Evolutionary conservation across 306 rosid genomes (phyloP), one percentile per base, ranked within the genome.

Genomic region (Casuarina cunninghamiana): DNA sequence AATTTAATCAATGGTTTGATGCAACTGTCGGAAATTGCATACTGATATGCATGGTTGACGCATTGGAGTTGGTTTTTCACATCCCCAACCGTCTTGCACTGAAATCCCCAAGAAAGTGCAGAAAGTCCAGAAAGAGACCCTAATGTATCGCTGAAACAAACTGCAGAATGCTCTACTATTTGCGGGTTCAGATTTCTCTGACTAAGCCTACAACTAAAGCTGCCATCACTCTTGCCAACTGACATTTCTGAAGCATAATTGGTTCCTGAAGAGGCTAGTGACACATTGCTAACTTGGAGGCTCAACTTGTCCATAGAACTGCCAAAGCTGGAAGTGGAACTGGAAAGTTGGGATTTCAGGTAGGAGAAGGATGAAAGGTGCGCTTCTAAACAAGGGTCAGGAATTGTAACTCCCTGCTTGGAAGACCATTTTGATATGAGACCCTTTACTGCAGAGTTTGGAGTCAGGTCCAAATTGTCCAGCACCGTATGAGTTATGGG

Each of bases 41-140:
- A 15, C 48, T 41, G 54, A 32, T 46, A 39, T 55, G 53, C 71
- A 5, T 57, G 9, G 6, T 65, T 69, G 38, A 38, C 55, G 51
- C 51, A 71, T 15, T 66, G 39, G 37, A 82, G 57, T 57, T 72
- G 37, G 46, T 65, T 37, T 67, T 55, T 77, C 53, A 71, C 61
- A 46, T 72, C 53, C 6, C 73, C 63, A 44, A 82, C 79, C 43
- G 61, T 68, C 77, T 68, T 82, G 82, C 82, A 72, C 41, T 73
- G 85, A 16, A 75, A 77, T 73, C 60, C 85, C 85, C 85, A 82
- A 4, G 81, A 73, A 72, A 66, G 71, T 35, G 45, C 79, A 19
- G 73, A 53, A 26, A 72, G 74, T 42, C 16, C 45, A 19, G 53
- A 53, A 58, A 82, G 74, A 62, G 72, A 63, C 4, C 6, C 71